Base-by-base conservation (phyloP, 2,329 filamentous ascomycete genomes). In the Pyrenochaeta sp. region DNA sequence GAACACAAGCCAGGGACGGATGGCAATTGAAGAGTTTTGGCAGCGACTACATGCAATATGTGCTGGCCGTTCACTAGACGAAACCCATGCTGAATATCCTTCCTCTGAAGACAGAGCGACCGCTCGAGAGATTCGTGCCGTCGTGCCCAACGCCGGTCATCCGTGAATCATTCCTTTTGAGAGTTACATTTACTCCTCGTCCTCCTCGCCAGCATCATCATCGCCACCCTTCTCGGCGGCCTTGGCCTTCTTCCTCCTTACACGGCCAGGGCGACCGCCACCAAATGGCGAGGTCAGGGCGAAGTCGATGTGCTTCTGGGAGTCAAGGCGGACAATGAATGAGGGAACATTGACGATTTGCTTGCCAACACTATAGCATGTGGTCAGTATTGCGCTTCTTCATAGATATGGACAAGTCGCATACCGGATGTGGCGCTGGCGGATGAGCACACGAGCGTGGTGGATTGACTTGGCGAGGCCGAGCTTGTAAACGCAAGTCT, bases 301-400 rank as follows among this genome's bases (percentile, higher is more conserved):
- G 81, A 99, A 98, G 87, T 99, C 95, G 77, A 99, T 98, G 90
- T 99, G 95, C 91, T 99, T 99, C 90, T 99, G 95, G 76, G 93
- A 97, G 87, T 99, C 95, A 78, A 99, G 92, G 84, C 95, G 95
- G 82, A 99, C 95, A 80, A 99, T 90, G 90, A 97, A 99, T 51
- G 94, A 98, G 68, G 95, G 95, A 59, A 99, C 95, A 84, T 99
- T 99, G 87, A 99, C 95, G 80, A 99, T 98, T 87, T 99, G 95
- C 91, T 99, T 99, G 84, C 95, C 95, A 79, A 99, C 95, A 79
- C 93, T 85, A 66, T 44, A 30, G 51, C 23, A 9, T 40, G 33
- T n/a, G 50, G 56, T 70, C 63, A 68, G 63, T 45, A 10, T 20
- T 14, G 35, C 12, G 15, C 20, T 36, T 45, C 27, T 37, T 46